These are phyloP conservation scores for Penicilliopsis zonata DNA, from an alignment of 495 filamentous ascomycete genomes.

Conservation along the genomic window DNA sequence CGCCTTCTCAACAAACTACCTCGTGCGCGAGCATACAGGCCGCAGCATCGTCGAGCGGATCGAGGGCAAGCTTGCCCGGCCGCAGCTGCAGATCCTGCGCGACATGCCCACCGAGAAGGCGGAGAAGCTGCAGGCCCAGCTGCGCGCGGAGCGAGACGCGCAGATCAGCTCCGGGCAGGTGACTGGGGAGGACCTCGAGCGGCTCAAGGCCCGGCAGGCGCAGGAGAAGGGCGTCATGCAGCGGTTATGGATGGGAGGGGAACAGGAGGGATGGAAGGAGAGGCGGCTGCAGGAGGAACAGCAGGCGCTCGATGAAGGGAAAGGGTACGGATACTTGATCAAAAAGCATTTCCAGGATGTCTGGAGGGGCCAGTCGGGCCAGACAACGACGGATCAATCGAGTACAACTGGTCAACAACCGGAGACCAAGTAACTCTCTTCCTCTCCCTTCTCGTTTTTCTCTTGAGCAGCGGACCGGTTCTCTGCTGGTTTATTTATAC, in stretches of 20 bases:
- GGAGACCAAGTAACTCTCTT: too few relatives aligned
- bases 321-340: constrained; percentile 73
- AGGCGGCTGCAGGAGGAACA: constrained; percentile 56
- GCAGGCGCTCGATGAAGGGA: constrained; percentile 66
- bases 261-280: constrained; percentile 59
- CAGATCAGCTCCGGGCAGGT: constrained; percentile 20
- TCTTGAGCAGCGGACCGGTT: too few relatives aligned
- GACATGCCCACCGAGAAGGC: constrained; percentile 44
- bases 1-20: constrained; percentile 51
- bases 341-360: constrained; percentile 78
- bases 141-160: constrained; percentile 26
- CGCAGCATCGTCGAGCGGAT: constrained; percentile 35
- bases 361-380: constrained; percentile 40
- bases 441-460: too few relatives aligned
- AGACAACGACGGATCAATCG: too few relatives aligned
- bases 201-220: constrained; percentile 22
- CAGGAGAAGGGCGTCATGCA: constrained; percentile 31
- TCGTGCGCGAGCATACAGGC: constrained; percentile 43
- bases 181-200: constrained; percentile 22
- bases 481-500: too few relatives aligned
- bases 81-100: constrained; percentile 6
- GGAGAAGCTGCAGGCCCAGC: constrained; percentile 32
- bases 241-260: constrained; percentile 54
- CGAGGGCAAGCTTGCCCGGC: constrained; percentile 13
- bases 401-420: too few relatives aligned